phyloP scores from a whole-genome alignment of 1,284 basidiomycete genomes.

The Ustilago esculenta region DNA sequence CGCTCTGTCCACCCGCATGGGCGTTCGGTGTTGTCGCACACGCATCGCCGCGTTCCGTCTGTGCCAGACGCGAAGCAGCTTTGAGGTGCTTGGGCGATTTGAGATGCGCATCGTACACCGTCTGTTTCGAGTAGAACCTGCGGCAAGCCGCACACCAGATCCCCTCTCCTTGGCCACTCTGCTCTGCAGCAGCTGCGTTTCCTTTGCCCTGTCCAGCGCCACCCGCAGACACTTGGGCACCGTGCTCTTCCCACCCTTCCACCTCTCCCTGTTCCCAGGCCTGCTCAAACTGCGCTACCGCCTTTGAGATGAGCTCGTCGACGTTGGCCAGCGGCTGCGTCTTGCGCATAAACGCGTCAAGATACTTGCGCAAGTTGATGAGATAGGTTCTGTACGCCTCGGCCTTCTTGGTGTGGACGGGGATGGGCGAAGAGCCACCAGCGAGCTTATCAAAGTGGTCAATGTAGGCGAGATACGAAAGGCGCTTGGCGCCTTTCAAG shows the following conservation, averaged over 20 bases:
- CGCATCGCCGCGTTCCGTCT: conserved; percentile 31
- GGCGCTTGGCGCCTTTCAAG: conserved; percentile 75
- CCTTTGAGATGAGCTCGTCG: conserved; percentile 75
- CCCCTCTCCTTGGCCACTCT: conserved; percentile 69
- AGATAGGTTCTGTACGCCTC: conserved; percentile 61
- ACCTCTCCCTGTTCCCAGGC: conserved; percentile 83
- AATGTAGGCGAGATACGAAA: conserved; percentile 89
- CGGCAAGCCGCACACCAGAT: conserved; percentile 97
- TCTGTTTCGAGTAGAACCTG: conserved; percentile 93
- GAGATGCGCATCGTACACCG: conserved; percentile 95
- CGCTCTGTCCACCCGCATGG: not conserved
- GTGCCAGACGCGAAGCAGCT: conserved; percentile 78
- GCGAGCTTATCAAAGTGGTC: conserved; percentile 73
- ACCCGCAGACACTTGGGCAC: conserved; percentile 61
- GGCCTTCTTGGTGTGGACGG: conserved; percentile 50
- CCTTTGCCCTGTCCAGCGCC: conserved; percentile 57
- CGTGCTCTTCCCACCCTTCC: conserved; percentile 76
- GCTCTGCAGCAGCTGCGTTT: conserved; percentile 19
- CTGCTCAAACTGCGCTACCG: conserved; percentile 77
- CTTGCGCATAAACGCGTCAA: conserved; percentile 85
- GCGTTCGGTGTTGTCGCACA: not conserved
- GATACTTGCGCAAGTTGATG: conserved; percentile 77
- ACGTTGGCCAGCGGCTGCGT: conserved; percentile 88
- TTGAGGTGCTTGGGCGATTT: conserved; percentile 95
- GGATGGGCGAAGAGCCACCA: conserved; percentile 37